Evolutionary conservation across 2,329 filamentous ascomycete species (phyloP), one percentile per base, ranked within the genome.

Genomic region (Pseudogymnoascus sp.): DNA sequence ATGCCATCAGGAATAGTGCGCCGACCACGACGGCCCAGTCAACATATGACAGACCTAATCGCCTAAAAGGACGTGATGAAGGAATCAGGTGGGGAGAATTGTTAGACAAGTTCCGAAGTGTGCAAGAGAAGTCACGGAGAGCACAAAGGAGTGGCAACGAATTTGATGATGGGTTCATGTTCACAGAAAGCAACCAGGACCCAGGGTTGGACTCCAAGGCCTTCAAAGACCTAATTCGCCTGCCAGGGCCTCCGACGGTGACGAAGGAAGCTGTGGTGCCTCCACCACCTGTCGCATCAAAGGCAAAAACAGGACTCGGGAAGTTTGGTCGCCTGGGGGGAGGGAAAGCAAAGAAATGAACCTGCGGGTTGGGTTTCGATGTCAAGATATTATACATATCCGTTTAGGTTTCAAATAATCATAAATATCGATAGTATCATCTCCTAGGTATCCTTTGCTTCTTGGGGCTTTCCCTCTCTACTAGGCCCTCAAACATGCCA

Each of bases 51-150:
- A 82, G 89, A 64, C 82, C 87, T 33, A 93, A 90, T 68, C 82
- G 92, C 64, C 81, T 97, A 58, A 81, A 97, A 84, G 73, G 85
- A 84, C 58, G 92, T 62, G 91, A 95, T 67, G 92, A 97, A 62
- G 87, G 85, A 35, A 96, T 99, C 68, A 88, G 89, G 62, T 99
- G 94, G 94, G 85, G 84, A 2, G 94, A 99, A 69, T 81, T 99
- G 36, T 82, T 99, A 4, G 94, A 99, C 67, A 96, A 97, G 72
- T 99, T 99, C 76, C 90, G 90, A 67, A 85, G 82, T 60, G 93
- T 95, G 1, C 94, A 99, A 72, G 94, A 99, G 68, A 86, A 85
- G 64, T 89, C 92, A 5, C 84, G 92, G 62, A 82, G 91, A 61
- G 80, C 84, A 11, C 88, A 91, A 70, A 79, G 86, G 64, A 75